Conservation (phyloP, 2,329 filamentous ascomycete genomes). For the Podosphaera xanthii region DNA sequence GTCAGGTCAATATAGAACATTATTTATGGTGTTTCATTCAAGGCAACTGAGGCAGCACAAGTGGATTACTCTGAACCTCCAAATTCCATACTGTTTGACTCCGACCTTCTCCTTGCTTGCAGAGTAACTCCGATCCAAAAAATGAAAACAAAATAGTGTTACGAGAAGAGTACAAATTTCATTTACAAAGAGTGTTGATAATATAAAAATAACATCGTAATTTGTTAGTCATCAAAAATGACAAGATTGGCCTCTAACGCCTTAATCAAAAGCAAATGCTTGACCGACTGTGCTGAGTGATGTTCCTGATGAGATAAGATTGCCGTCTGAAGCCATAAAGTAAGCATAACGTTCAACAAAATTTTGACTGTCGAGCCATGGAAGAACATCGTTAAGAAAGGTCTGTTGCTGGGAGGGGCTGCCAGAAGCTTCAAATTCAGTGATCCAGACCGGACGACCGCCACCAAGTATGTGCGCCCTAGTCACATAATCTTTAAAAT, state of each 20-base stretch:
- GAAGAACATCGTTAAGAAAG: slow-evolving; percentile 22
- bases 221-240: not conserved
- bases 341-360: slow-evolving; percentile 21
- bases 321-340: slow-evolving; percentile 18
- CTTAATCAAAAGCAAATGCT: slow-evolving; percentile 3
- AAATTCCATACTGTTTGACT: not conserved
- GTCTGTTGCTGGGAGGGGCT: slow-evolving; percentile 13
- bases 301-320: slow-evolving; percentile 5
- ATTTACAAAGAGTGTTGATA: not conserved
- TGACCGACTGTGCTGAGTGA: slow-evolving; percentile 4
- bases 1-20: too few species aligned
- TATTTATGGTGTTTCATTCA: too few species aligned
- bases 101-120: not conserved
- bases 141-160: not conserved
- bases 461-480: slow-evolving; percentile 18
- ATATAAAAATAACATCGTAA: not conserved
- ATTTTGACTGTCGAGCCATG: slow-evolving; percentile 20
- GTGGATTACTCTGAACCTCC: too few species aligned
- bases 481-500: slow-evolving; percentile 21
- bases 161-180: not conserved
- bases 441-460: slow-evolving; percentile 22
- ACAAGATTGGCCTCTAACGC: not conserved
- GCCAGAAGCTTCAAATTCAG: slow-evolving; percentile 21
- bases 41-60: too few species aligned
- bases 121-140: not conserved